These are phyloP conservation scores for Pseudopediastrum boryanum DNA, from an alignment of 139 green algal species.

Conservation along the genomic window DNA sequence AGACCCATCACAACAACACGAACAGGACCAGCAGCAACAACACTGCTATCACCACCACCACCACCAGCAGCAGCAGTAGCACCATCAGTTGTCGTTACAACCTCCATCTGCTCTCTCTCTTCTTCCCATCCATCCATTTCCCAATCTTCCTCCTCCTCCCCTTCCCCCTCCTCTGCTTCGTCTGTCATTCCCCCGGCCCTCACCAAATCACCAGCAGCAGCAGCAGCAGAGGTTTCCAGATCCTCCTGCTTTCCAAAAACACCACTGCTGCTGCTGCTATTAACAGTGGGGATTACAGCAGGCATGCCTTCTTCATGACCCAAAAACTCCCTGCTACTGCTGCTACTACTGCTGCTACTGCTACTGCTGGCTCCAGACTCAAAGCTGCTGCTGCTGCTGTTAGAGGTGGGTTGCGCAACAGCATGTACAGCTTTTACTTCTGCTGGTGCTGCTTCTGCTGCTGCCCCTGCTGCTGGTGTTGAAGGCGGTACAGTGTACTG, in stretches of 20 bases:
- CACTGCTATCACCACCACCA: not conserved
- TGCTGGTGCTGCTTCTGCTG: slow-evolving; percentile 25
- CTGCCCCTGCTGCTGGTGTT: slow-evolving; percentile 29
- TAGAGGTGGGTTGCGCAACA: not conserved
- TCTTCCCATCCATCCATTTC: not conserved
- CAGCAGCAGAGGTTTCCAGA: not conserved
- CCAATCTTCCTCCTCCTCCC: too few relatives aligned
- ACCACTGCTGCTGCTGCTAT: slow-evolving; percentile 11
- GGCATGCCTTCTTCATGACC: too few relatives aligned
- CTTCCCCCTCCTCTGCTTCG: too few relatives aligned
- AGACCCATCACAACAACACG: slow-evolving; percentile 81
- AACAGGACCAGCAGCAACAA: slow-evolving; percentile 10
- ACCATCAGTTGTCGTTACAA: not conserved
- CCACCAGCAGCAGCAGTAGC: not conserved
- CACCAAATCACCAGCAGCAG: slow-evolving; percentile 12
- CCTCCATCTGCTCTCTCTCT: slow-evolving; percentile 5
- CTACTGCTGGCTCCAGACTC: not conserved
- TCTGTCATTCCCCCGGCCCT: too few relatives aligned
- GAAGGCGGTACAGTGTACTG: not conserved
- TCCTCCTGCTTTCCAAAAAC: not conserved
- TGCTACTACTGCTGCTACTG: slow-evolving; percentile 20
- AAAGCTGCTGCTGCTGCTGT: slow-evolving; percentile 31
- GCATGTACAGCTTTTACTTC: slow-evolving; percentile 5
- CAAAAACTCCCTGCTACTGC: not conserved
- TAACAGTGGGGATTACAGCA: too few relatives aligned